Conservation (phyloP, 192 early-diverging fungal species). For the Thamnidium elegans region DNA sequence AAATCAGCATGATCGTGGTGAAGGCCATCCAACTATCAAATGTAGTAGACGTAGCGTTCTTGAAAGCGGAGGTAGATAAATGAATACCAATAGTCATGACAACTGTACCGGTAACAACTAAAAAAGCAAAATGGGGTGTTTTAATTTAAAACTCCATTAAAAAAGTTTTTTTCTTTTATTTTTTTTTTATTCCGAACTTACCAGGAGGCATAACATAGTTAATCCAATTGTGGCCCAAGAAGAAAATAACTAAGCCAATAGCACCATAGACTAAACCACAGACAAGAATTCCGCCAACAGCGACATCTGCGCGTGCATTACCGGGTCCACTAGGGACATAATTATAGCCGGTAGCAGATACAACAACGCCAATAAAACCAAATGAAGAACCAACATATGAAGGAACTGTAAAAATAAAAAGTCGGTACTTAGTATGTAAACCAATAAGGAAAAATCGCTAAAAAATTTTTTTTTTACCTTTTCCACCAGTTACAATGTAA, state of each 20-base stretch:
- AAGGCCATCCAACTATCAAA: conserved; percentile 56
- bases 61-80: conserved; percentile 44
- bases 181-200: neutral
- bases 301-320: conserved; percentile 45
- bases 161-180: neutral
- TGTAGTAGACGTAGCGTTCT: conserved; percentile 30
- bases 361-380: conserved; percentile 52
- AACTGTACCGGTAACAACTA: conserved; percentile 52
- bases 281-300: conserved; percentile 53
- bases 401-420: conserved; percentile 33
- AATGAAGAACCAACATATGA: conserved; percentile 57
- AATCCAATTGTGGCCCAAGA: conserved; percentile 45
- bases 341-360: conserved; percentile 45
- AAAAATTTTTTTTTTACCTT: conserved; percentile 19
- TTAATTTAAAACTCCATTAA: conserved; percentile 3
- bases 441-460: neutral
- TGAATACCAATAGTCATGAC: conserved; percentile 55
- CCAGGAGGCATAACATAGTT: conserved; percentile 52
- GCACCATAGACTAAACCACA: conserved; percentile 46
- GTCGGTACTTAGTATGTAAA: neutral
- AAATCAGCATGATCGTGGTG: conserved; percentile 42
- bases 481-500: conserved; percentile 49
- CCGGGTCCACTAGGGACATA: conserved; percentile 29
- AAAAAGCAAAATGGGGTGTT: neutral
- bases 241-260: conserved; percentile 41